Evolutionary conservation across 768 basidiomycete species (phyloP).

Genomic region (Lactarius vividus): DNA sequence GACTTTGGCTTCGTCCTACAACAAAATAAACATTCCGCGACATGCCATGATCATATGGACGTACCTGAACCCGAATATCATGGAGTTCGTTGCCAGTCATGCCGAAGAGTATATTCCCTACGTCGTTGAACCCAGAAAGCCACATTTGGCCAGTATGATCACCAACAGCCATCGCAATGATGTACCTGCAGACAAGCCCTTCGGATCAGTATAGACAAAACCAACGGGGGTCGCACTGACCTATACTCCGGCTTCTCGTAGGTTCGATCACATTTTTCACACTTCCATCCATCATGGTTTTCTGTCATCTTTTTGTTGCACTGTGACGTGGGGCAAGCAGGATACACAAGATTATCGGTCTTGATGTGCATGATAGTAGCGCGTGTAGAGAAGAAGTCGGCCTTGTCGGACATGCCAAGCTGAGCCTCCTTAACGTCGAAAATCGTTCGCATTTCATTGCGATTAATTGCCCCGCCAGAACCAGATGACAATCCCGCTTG

Average conservation of each 20-base stretch:
- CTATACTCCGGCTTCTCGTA: constrained; percentile 74
- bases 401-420: constrained; percentile 71
- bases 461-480: constrained; percentile 53
- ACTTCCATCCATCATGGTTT: constrained; percentile 68
- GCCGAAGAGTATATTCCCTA: constrained; percentile 72
- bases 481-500: constrained; percentile 40
- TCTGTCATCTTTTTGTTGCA: constrained; percentile 92
- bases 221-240: constrained; percentile 43
- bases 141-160: constrained; percentile 89
- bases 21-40: neutral
- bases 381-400: constrained; percentile 74
- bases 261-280: constrained; percentile 85
- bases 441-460: constrained; percentile 69
- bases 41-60: neutral
- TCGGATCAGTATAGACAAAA: constrained; percentile 12
- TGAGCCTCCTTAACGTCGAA: constrained; percentile 75
- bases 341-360: constrained; percentile 76
- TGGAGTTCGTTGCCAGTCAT: constrained; percentile 73
- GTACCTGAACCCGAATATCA: constrained; percentile 75
- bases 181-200: constrained; percentile 48
- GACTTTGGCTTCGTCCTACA: constrained; percentile 59
- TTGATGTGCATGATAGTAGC: constrained; percentile 90
- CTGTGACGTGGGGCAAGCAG: constrained; percentile 83
- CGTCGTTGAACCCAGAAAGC: constrained; percentile 95
- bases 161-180: constrained; percentile 82